A percentile compares a stretch with the other conserved stretches of the same genome.
Evolutionary conservation across 163 green algal species (phyloP).

Genomic region (Chlamydomonas reinhardtii): DNA sequence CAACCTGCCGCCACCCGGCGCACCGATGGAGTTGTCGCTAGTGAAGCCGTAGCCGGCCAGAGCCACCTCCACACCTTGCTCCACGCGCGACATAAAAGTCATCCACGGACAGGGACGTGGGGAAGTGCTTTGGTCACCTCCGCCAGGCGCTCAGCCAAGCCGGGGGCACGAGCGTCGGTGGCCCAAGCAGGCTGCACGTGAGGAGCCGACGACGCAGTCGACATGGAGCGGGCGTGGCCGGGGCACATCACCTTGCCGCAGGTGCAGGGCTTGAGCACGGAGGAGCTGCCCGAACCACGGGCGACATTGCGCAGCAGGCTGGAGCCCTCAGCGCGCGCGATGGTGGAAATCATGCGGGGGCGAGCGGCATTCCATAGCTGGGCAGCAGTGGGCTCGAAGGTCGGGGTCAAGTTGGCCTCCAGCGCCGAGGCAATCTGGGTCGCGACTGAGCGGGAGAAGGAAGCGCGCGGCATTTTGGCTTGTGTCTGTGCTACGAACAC

Average conservation of each 20-base stretch:
- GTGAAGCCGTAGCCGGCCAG: constrained; percentile 78
- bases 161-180: constrained; percentile 4
- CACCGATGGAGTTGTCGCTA: constrained; percentile 84
- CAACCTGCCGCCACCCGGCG: constrained; percentile 30
- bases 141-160: constrained; percentile 23
- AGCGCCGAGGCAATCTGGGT: background rate
- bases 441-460: background rate
- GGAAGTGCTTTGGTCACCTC: constrained; percentile 51
- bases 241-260: constrained; percentile 51
- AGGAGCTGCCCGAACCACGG: background rate
- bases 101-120: constrained; percentile 41
- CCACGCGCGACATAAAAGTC: constrained; percentile 77
- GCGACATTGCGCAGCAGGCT: background rate
- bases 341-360: constrained; percentile 13
- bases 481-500: too few relatives aligned
- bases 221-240: constrained; percentile 25
- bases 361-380: background rate
- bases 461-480: background rate
- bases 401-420: constrained; percentile 7
- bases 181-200: constrained; percentile 47
- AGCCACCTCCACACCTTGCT: constrained; percentile 67
- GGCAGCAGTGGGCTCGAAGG: background rate
- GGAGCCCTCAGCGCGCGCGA: background rate
- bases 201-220: constrained; percentile 10
- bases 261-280: constrained; percentile 37